Percentiles rank a stretch among this genome's conserved stretches.
Evolutionary conservation across 2,329 filamentous ascomycete genomes (phyloP).

Genomic region (Aspergillus candidus): DNA sequence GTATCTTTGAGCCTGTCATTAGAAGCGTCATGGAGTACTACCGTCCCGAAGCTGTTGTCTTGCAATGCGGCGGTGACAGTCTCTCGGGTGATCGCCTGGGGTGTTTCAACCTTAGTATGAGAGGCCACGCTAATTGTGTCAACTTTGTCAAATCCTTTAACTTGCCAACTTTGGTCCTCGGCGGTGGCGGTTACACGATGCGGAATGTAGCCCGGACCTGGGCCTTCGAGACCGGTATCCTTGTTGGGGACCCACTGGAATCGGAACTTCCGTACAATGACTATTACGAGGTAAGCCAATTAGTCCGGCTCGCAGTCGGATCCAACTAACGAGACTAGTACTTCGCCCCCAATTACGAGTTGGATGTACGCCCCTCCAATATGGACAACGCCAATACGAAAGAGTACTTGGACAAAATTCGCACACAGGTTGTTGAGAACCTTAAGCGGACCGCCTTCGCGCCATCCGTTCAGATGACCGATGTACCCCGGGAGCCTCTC

Average conservation of each 20-base stretch:
- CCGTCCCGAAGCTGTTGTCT: slow-evolving; percentile 59
- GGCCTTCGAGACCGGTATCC: slow-evolving; percentile 66
- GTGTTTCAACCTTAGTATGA: slow-evolving; percentile 66
- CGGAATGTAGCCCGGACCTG: slow-evolving; percentile 58
- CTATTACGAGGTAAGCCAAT: slow-evolving; percentile 65
- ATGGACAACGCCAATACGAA: slow-evolving; percentile 67
- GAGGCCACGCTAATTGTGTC: slow-evolving; percentile 64
- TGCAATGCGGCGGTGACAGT: slow-evolving; percentile 64
- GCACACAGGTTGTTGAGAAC: slow-evolving; percentile 60
- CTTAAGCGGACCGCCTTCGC: slow-evolving; percentile 57
- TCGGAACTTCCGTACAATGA: slow-evolving; percentile 89
- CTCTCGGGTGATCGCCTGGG: slow-evolving; percentile 61
- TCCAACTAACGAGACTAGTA: slow-evolving; percentile 45
- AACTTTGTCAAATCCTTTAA: slow-evolving; percentile 63
- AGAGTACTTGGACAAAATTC: slow-evolving; percentile 65
- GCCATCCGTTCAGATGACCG: slow-evolving; percentile 60
- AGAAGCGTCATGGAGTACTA: slow-evolving; percentile 65
- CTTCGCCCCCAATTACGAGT: slow-evolving; percentile 63
- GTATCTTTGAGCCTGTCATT: slow-evolving; percentile 63
- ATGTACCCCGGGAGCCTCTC: slow-evolving; percentile 53
- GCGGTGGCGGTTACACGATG: slow-evolving; percentile 66
- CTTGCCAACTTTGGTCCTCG: slow-evolving; percentile 59
- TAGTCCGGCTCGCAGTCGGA: background rate
- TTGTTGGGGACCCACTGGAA: slow-evolving; percentile 76
- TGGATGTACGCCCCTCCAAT: slow-evolving; percentile 63